Conservation (phyloP, 805 yeast genomes). For the Kazachstania martiniae region DNA sequence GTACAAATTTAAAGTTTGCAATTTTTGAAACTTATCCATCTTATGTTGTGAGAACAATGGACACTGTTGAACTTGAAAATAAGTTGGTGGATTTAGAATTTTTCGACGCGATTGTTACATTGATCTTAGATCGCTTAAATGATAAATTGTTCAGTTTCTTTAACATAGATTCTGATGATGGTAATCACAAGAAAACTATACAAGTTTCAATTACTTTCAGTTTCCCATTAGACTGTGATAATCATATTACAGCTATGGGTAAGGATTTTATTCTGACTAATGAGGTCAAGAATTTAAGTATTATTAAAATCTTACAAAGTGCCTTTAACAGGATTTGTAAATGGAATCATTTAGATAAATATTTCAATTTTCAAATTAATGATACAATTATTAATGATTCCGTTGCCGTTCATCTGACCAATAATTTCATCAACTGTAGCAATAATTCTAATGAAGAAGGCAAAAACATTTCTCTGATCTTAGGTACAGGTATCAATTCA, state of each 20-base stretch:
- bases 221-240: constrained; percentile 22
- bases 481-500: constrained; percentile 61
- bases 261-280: constrained; percentile 45
- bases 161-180: constrained; percentile 4
- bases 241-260: constrained; percentile 39
- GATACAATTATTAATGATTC: constrained; percentile 48
- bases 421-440: constrained; percentile 24
- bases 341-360: constrained; percentile 1
- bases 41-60: constrained; percentile 7
- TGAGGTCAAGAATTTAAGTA: constrained; percentile 33
- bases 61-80: constrained; percentile 6
- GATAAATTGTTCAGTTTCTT: constrained; percentile 11
- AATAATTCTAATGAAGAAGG: constrained; percentile 9
- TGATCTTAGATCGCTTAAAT: constrained; percentile 8
- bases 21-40: constrained; percentile 7
- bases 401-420: constrained; percentile 52
- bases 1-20: constrained; percentile 19
- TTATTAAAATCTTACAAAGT: constrained; percentile 33
- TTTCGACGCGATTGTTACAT: constrained; percentile 11
- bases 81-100: constrained; percentile 12
- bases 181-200: constrained; percentile 3
- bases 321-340: constrained; percentile 16
- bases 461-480: constrained; percentile 39
- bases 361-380: constrained; percentile 30
- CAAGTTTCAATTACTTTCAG: constrained; percentile 27